Conservation (phyloP, 495 filamentous ascomycete species). For the Penicilliopsis zonata region DNA sequence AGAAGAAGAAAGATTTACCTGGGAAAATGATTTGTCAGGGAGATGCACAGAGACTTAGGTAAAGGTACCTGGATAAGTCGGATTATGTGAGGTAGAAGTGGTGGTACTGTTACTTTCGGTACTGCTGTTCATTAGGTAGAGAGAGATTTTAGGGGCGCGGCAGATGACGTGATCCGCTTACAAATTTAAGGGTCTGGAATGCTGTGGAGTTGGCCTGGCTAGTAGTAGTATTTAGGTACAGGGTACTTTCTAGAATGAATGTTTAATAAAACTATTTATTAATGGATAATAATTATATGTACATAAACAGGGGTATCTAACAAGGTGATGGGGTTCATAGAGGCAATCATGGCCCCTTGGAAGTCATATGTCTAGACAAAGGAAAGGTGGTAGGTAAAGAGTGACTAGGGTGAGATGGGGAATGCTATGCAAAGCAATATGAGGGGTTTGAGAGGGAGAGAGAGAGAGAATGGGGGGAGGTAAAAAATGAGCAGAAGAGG, state of each 20-base stretch:
- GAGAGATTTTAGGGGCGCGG: not conserved
- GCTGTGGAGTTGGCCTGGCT: not conserved
- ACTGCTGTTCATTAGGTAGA: not conserved
- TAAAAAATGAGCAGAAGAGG: no score
- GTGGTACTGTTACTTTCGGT: not conserved
- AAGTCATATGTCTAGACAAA: conserved; percentile 18
- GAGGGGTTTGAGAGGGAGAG: no score
- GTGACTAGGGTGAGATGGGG: conserved; percentile 9
- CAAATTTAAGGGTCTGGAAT: not conserved
- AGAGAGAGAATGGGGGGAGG: no score
- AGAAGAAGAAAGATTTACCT: no score
- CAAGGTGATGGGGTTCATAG: conserved; percentile 2
- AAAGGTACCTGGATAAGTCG: not conserved
- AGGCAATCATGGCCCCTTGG: conserved; percentile 3
- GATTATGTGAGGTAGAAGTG: not conserved
- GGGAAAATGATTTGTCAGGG: no score
- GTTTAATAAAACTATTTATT: not conserved
- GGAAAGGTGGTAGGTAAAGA: conserved; percentile 14
- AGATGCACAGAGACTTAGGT: no score
- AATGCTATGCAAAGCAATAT: no score
- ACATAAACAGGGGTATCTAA: conserved; percentile 3
- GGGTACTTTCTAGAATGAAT: not conserved
- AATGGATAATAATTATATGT: not conserved
- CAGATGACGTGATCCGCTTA: not conserved
- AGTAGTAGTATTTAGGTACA: not conserved